A percentile compares a stretch with the other conserved stretches of the same genome.
These are phyloP conservation scores for Dictyostelium discoideum DNA, from an alignment of 78 protist genomes.

Conservation along the genomic window DNA sequence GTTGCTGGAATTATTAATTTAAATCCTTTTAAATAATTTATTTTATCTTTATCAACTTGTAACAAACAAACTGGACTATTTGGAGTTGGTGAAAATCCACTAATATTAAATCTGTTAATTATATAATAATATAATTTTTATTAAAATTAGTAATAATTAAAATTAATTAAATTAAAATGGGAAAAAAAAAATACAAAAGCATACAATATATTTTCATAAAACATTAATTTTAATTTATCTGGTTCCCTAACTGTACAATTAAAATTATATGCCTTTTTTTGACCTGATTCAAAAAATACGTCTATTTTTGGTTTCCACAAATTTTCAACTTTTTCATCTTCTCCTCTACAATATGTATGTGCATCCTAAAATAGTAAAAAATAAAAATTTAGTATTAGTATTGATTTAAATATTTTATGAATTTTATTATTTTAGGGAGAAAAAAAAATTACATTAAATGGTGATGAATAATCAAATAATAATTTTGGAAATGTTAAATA, in stretches of 20 bases:
- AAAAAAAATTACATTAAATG: not conserved
- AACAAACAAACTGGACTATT: not conserved
- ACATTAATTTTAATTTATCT: not conserved
- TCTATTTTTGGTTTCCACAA: not conserved
- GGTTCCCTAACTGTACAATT: slow-evolving; percentile 19
- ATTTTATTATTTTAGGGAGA: too few species aligned
- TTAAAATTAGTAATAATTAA: not conserved
- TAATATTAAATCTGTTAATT: not conserved
- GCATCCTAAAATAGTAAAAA: not conserved
- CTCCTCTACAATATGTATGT: slow-evolving; percentile 5
- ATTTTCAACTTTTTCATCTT: not conserved
- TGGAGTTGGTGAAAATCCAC: not conserved
- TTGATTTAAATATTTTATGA: not conserved
- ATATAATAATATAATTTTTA: too few species aligned
- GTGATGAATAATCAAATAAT: slow-evolving; percentile 46
- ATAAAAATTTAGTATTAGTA: not conserved
- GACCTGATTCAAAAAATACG: slow-evolving; percentile 20
- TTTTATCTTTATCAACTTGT: not conserved
- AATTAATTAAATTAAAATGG: not conserved
- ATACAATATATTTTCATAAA: slow-evolving; percentile 3
- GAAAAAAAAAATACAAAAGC: not conserved
- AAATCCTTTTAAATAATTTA: not conserved
- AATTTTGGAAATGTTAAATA: slow-evolving; percentile 38
- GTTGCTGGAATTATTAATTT: slow-evolving; percentile 6
- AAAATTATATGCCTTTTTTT: not conserved